A percentile compares a stretch with the other conserved stretches of the same genome.
phyloP scores from a whole-genome alignment of 2,329 filamentous ascomycete species.

The Thermothelomyces thermophilus region DNA sequence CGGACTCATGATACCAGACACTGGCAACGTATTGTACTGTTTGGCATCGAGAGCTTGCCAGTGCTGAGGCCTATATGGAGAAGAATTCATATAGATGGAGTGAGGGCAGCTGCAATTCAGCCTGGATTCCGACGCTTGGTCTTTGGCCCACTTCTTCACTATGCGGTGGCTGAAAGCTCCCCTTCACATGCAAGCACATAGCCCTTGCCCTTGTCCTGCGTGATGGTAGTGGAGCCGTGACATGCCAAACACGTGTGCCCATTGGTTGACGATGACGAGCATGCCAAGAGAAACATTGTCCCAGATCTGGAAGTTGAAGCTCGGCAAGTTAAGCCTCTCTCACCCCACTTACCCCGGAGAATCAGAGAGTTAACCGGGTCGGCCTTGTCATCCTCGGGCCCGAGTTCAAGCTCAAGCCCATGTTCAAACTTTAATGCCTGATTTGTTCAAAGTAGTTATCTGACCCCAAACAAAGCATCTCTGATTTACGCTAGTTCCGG shows the following conservation, averaged over 20 bases:
- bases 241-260: background rate
- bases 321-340: slow-evolving; percentile 9
- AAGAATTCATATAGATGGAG: too few relatives aligned
- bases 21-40: too few relatives aligned
- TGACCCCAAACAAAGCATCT: too few relatives aligned
- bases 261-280: slow-evolving; percentile 9
- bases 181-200: slow-evolving; percentile 7
- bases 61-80: too few relatives aligned
- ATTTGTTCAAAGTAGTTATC: too few relatives aligned
- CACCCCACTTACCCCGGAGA: background rate
- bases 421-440: background rate
- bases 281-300: slow-evolving; percentile 5
- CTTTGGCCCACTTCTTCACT: background rate
- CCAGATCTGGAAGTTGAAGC: slow-evolving; percentile 5
- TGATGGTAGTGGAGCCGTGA: slow-evolving; percentile 2
- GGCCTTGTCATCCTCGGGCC: too few relatives aligned
- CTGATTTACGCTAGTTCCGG: too few relatives aligned
- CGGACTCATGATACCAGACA: too few relatives aligned
- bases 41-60: background rate
- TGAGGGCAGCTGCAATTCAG: too few relatives aligned
- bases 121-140: background rate
- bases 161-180: slow-evolving; percentile 7
- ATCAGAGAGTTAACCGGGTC: too few relatives aligned
- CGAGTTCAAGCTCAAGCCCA: background rate
- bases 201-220: background rate